These are phyloP conservation scores for Neurospora sp. DNA, from an alignment of 495 filamentous ascomycete genomes.

Conservation along the genomic window DNA sequence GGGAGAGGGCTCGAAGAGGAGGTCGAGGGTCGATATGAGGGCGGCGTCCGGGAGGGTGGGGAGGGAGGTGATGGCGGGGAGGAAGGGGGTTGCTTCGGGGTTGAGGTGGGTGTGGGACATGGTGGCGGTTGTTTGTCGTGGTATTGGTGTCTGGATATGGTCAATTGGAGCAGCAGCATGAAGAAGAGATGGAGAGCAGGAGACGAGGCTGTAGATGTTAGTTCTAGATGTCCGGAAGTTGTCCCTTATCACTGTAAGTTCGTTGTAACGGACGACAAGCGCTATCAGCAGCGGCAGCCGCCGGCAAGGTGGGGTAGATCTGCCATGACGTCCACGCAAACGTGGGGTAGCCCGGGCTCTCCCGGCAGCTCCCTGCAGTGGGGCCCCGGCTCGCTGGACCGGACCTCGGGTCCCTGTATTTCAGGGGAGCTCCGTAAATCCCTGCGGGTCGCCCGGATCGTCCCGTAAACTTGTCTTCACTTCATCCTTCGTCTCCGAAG, in stretches of 20 bases:
- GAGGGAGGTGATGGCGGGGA: conserved; percentile 25
- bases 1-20: conserved; percentile 76
- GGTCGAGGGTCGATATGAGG: conserved; percentile 58
- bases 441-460: neutral
- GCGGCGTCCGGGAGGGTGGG: conserved; percentile 38
- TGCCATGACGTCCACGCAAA: neutral
- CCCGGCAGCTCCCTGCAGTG: neutral
- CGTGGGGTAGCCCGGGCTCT: neutral
- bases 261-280: neutral
- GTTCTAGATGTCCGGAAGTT: neutral
- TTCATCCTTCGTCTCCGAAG: neutral
- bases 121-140: neutral
- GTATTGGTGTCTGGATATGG: neutral
- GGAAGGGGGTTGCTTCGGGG: conserved; percentile 16
- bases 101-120: conserved; percentile 4
- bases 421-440: neutral
- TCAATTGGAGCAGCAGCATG: neutral
- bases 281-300: neutral
- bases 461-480: neutral
- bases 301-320: neutral
- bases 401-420: neutral
- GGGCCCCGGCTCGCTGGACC: neutral
- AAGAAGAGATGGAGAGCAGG: neutral
- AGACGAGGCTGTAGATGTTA: neutral
- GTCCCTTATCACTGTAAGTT: neutral